A percentile compares a stretch with the other conserved stretches of the same genome.
Conservation (phyloP, 306 rosid genomes). For the Casuarina equisetifolia region DNA sequence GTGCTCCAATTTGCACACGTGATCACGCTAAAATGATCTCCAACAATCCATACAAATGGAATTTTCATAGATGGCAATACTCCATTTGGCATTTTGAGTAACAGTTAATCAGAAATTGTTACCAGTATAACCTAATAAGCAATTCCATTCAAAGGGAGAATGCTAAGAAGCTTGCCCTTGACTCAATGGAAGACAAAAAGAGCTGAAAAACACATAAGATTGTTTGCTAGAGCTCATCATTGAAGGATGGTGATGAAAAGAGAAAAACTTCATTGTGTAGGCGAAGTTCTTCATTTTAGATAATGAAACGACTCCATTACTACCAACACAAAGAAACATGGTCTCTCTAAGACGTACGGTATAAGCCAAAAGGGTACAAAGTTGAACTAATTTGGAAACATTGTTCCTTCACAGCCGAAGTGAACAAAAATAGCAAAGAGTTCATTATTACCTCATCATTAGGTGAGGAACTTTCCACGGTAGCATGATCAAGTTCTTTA, state of each 20-base stretch:
- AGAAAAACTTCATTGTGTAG: no score
- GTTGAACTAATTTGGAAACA: no score
- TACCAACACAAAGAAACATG: no score
- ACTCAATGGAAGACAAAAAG: neutral
- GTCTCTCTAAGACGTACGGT: no score
- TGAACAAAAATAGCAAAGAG: neutral
- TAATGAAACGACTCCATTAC: no score
- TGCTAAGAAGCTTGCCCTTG: neutral
- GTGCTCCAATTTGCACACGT: neutral
- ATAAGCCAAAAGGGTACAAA: no score
- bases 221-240: no score
- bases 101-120: neutral
- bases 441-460: slow-evolving; percentile 58
- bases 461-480: slow-evolving; percentile 38
- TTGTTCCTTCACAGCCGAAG: neutral
- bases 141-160: neutral
- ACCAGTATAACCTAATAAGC: neutral
- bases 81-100: neutral
- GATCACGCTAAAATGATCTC: neutral
- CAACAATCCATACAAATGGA: neutral
- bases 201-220: no score
- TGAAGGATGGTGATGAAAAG: no score
- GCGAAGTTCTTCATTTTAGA: no score
- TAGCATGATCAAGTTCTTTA: slow-evolving; percentile 32
- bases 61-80: neutral